Conservation (phyloP, 768 basidiomycete species). For the Collybia nuda region DNA sequence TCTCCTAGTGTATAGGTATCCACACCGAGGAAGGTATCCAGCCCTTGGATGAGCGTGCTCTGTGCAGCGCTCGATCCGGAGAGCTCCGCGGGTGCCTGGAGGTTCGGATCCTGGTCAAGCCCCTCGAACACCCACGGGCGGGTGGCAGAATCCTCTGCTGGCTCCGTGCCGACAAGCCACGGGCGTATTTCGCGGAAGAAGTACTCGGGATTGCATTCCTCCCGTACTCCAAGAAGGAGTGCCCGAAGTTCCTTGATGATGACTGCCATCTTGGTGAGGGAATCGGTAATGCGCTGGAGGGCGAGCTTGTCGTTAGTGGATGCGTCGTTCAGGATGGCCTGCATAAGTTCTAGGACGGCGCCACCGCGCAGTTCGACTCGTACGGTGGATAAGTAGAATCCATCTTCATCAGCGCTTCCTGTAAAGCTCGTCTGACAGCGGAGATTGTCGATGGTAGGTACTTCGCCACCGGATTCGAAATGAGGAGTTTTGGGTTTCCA, state of each 20-base stretch:
- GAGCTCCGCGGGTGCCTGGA: slow-evolving; percentile 47
- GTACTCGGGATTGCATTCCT: slow-evolving; percentile 68
- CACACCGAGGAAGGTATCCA: slow-evolving; percentile 73
- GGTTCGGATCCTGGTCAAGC: slow-evolving; percentile 42
- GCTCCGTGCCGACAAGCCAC: slow-evolving; percentile 78
- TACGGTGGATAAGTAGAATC: slow-evolving; percentile 86
- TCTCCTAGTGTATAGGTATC: slow-evolving; percentile 31
- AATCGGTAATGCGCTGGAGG: slow-evolving; percentile 58
- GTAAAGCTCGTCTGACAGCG: slow-evolving; percentile 74
- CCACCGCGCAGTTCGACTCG: slow-evolving; percentile 89
- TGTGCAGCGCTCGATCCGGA: slow-evolving; percentile 85
- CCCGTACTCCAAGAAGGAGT: slow-evolving; percentile 63
- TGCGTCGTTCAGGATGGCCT: slow-evolving; percentile 80
- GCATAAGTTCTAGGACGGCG: slow-evolving; percentile 83
- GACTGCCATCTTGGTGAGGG: slow-evolving; percentile 57
- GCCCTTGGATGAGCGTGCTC: slow-evolving; percentile 71
- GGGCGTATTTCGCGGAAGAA: slow-evolving; percentile 77
- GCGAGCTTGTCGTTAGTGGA: too few relatives aligned
- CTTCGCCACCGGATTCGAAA: slow-evolving; percentile 16
- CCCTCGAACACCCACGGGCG: slow-evolving; percentile 63
- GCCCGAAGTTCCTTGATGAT: slow-evolving; percentile 66
- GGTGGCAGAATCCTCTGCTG: slow-evolving; percentile 22
- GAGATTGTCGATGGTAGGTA: slow-evolving; percentile 59
- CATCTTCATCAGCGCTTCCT: slow-evolving; percentile 73
- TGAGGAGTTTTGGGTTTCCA: slow-evolving; percentile 47